Conservation (phyloP, 2,329 filamentous ascomycete genomes). For the Daldinia sp. region DNA sequence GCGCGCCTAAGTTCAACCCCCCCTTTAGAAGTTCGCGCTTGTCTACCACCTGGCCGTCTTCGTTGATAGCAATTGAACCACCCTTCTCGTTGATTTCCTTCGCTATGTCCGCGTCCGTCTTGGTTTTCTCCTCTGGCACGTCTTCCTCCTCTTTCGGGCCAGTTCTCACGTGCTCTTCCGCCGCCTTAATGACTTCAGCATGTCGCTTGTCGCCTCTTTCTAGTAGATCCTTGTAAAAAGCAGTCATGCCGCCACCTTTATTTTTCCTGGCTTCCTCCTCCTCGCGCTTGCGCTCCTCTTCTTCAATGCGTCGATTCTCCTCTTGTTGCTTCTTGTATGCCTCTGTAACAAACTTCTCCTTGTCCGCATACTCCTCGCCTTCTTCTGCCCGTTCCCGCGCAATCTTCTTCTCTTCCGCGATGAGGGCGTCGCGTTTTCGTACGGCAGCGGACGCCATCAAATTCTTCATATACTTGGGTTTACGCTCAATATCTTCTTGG, state of each 20-base stretch:
- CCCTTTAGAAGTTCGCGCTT: slow-evolving; percentile 81
- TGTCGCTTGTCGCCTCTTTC: slow-evolving; percentile 75
- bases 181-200: slow-evolving; percentile 73
- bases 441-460: slow-evolving; percentile 77
- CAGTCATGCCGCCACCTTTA: slow-evolving; percentile 74
- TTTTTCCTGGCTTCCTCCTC: slow-evolving; percentile 72
- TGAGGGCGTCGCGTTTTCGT: slow-evolving; percentile 78
- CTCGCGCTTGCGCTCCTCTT: slow-evolving; percentile 72
- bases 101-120: slow-evolving; percentile 70
- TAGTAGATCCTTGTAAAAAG: slow-evolving; percentile 79
- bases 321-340: slow-evolving; percentile 85
- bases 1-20: slow-evolving; percentile 75
- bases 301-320: slow-evolving; percentile 74
- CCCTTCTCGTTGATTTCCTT: slow-evolving; percentile 70
- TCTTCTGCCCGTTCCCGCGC: slow-evolving; percentile 80
- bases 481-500: slow-evolving; percentile 62
- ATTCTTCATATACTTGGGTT: slow-evolving; percentile 81
- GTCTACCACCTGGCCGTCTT: slow-evolving; percentile 84
- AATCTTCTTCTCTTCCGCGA: slow-evolving; percentile 82
- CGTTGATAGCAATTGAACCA: slow-evolving; percentile 73
- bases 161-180: slow-evolving; percentile 60
- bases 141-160: slow-evolving; percentile 48
- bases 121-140: slow-evolving; percentile 54
- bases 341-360: slow-evolving; percentile 86
- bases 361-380: slow-evolving; percentile 81